phyloP scores from a whole-genome alignment of 2,329 filamentous ascomycete species.

The Fragosphaeria purpurea region DNA sequence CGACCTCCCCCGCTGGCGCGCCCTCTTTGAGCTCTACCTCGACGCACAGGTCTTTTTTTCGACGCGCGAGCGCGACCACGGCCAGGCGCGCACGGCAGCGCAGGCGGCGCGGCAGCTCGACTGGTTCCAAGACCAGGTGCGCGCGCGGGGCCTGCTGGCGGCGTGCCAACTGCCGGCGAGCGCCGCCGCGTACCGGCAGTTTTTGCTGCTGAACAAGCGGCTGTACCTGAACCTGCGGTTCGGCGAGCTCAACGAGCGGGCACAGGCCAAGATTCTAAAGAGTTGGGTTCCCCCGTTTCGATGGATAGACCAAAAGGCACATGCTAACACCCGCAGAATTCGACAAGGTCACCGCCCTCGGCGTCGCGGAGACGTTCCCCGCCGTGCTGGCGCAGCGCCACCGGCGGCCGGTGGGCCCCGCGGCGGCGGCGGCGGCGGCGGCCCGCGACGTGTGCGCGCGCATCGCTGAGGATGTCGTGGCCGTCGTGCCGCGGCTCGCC shows the following conservation, averaged over 20 bases:
- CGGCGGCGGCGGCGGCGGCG: too few relatives aligned
- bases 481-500: constrained; percentile 68
- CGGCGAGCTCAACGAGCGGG: constrained; percentile 71
- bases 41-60: constrained; percentile 77
- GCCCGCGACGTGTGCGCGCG: constrained; percentile 67
- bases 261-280: constrained; percentile 76
- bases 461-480: constrained; percentile 61
- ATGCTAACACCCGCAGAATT: constrained; percentile 47
- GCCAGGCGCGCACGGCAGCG: constrained; percentile 49
- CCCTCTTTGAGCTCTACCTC: constrained; percentile 73
- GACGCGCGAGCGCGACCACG: constrained; percentile 60
- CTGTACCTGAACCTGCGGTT: constrained; percentile 76
- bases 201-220: constrained; percentile 61
- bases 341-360: constrained; percentile 71
- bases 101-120: constrained; percentile 58
- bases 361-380: constrained; percentile 54
- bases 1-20: constrained; percentile 67
- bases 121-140: constrained; percentile 61
- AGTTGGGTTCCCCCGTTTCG: constrained; percentile 37
- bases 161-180: constrained; percentile 59
- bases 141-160: constrained; percentile 45
- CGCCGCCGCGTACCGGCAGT: constrained; percentile 52
- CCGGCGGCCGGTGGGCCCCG: constrained; percentile 50
- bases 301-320: too few relatives aligned
- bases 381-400: constrained; percentile 43